A percentile compares a stretch with the other conserved stretches of the same genome.
Conservation (phyloP, 805 yeast species). For the Sporopachydermia quercuum region DNA sequence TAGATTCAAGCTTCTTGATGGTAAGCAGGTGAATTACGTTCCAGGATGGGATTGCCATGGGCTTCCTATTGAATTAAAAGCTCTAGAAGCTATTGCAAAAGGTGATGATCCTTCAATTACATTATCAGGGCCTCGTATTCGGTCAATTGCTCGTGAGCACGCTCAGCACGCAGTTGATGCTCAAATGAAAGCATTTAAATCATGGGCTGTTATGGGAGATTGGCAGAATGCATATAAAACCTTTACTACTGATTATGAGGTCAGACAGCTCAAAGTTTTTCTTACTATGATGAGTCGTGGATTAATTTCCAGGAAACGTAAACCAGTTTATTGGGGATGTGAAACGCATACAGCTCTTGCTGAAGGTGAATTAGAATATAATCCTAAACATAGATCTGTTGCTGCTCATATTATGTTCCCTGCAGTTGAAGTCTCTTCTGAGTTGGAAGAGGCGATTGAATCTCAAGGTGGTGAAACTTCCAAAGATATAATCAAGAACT, state of each 20-base stretch:
- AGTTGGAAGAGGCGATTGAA: constrained; percentile 3
- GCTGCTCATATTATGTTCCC: constrained; percentile 64
- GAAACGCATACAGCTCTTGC: constrained; percentile 91
- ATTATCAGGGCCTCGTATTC: constrained; percentile 34
- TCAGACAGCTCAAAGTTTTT: constrained; percentile 61
- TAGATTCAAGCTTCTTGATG: constrained; percentile 49
- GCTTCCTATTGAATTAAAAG: constrained; percentile 85
- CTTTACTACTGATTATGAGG: constrained; percentile 53
- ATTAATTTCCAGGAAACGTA: constrained; percentile 66
- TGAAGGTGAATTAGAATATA: constrained; percentile 90
- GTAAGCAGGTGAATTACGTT: constrained; percentile 49
- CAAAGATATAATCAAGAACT: constrained; percentile 2
- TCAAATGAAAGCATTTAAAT: constrained; percentile 51
- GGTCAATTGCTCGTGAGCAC: constrained; percentile 50
- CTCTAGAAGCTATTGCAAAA: constrained; percentile 32
- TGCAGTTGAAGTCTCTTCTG: constrained; percentile 17
- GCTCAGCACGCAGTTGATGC: constrained; percentile 51
- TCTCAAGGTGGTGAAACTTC: background rate
- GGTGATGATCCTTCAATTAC: constrained; percentile 20
- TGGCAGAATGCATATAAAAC: constrained; percentile 66
- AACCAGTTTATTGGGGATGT: constrained; percentile 97
- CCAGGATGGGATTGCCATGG: constrained; percentile 99
- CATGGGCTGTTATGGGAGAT: constrained; percentile 73
- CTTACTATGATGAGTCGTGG: constrained; percentile 46
- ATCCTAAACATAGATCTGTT: constrained; percentile 48